Base-by-base conservation (phyloP, 2,329 filamentous ascomycete species). In the Sporothrix luriei region DNA sequence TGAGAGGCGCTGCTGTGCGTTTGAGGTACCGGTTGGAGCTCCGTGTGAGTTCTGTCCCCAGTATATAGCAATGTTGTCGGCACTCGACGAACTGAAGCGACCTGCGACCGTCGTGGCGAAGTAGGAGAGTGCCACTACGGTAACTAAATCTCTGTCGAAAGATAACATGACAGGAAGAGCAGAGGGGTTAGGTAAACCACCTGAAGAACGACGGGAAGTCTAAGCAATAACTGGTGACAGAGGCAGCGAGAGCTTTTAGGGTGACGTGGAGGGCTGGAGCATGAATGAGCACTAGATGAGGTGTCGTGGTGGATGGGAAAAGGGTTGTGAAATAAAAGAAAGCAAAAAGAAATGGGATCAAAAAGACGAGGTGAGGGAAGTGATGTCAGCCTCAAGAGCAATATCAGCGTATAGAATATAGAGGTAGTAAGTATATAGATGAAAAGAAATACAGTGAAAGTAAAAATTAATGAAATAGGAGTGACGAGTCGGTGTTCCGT, bases 41-140 rank as follows among this genome's bases (percentile, higher is more conserved):
- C 80, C 79, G 72, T 80, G 83, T 0, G 88, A 91, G 76, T 91
- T 91, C 75, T 91, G 89, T 4, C 88, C 89, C 89, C 89, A 91
- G 77, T 91, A 91, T 1, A 90, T 81, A 33, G 85, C 88, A 68
- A 91, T 76, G 74, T 90, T 91, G 65, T 77, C 80, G 1, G 76
- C 74, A 1, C 82, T 81, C n/a, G 75, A 75, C 4, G 84, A 71
- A 71, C 83, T 78, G 73, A 87, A 84, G 14, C 79, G 82, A 24
- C 81, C 82, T 46, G 78, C 72, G 21, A 74, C 78, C 2, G 64
- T 61, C 0, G 71, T 69, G 19, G 73, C 7, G 9, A 69, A 51
- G 4, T 69, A 21, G 3, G 71, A n/a, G 29, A 75, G 38, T 48
- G 59, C 71, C 7, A 66, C 71, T 16, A 75, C 62, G 57, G 70